A percentile compares a stretch with the other conserved stretches of the same genome.
phyloP scores from a whole-genome alignment of 2,329 filamentous ascomycete species.

The Penicillium olsonii region DNA sequence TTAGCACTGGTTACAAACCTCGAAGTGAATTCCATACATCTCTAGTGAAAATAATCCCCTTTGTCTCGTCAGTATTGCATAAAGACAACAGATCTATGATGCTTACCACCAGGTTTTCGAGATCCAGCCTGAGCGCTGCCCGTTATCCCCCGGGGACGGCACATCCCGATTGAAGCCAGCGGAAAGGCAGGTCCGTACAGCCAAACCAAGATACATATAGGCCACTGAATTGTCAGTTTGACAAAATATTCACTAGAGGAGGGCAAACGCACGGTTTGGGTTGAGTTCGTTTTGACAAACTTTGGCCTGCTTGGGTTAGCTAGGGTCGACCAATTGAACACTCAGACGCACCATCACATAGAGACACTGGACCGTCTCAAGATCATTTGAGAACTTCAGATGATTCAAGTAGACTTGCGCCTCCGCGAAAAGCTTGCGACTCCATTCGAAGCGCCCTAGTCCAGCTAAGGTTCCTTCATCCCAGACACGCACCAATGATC shows the following conservation, averaged over 20 bases:
- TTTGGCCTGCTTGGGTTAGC: constrained; percentile 39
- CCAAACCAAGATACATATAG: constrained; percentile 53
- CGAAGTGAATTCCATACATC: constrained; percentile 33
- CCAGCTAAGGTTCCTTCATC: constrained; percentile 48
- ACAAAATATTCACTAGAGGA: background rate
- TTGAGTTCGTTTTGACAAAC: constrained; percentile 54
- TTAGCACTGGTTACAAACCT: background rate
- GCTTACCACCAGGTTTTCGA: constrained; percentile 52
- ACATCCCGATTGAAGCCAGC: constrained; percentile 52
- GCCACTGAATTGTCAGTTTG: constrained; percentile 34
- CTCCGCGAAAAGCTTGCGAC: constrained; percentile 48
- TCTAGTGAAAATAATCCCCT: constrained; percentile 50
- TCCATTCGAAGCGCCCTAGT: constrained; percentile 49
- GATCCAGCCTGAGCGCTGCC: constrained; percentile 40
- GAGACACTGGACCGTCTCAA: constrained; percentile 52
- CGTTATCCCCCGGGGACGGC: constrained; percentile 29
- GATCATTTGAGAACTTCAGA: constrained; percentile 47
- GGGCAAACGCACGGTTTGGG: constrained; percentile 42
- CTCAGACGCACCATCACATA: constrained; percentile 45
- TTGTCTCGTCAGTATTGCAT: background rate
- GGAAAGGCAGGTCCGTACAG: constrained; percentile 50
- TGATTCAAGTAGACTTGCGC: constrained; percentile 42
- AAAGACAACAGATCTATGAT: background rate
- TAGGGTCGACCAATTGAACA: background rate
- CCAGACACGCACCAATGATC: constrained; percentile 48